Conservation (phyloP, 148 eudicot species). For the Diospyros lotus region DNA sequence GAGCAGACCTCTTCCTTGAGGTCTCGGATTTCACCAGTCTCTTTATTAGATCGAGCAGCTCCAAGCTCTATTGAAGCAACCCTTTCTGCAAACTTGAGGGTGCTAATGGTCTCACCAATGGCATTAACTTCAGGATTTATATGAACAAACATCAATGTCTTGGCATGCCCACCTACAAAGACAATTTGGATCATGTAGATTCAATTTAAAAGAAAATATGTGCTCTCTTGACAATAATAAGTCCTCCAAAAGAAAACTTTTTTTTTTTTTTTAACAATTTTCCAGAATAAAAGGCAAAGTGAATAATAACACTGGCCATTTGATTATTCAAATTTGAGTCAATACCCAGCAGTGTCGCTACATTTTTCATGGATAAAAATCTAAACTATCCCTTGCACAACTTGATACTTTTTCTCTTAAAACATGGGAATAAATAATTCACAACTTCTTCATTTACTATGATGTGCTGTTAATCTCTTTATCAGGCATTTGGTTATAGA, state of each 20-base stretch:
- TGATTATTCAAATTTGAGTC: not conserved
- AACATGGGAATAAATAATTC: not conserved
- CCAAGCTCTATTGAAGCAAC: slow-evolving; percentile 91
- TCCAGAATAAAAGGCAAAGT: not conserved
- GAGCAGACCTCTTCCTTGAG: slow-evolving; percentile 76
- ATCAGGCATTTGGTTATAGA: not conserved
- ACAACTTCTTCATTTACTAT: not conserved
- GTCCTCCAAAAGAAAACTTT: not conserved
- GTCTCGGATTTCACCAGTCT: slow-evolving; percentile 81
- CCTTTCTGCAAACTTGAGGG: slow-evolving; percentile 92
- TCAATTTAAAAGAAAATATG: not conserved
- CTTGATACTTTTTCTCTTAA: not conserved
- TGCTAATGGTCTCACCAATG: slow-evolving; percentile 84
- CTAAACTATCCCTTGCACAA: not conserved
- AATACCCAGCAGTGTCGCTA: not conserved
- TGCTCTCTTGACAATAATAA: not conserved
- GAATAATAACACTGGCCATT: not conserved
- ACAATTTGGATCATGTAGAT: slow-evolving; percentile 9
- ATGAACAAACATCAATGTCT: slow-evolving; percentile 96
- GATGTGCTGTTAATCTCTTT: too few species aligned
- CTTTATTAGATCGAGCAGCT: slow-evolving; percentile 86
- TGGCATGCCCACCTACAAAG: slow-evolving; percentile 87
- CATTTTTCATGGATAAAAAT: not conserved
- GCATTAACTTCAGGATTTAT: slow-evolving; percentile 81
- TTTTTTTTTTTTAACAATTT: too few species aligned